phyloP scores from a whole-genome alignment of 768 basidiomycete genomes.

The Tulasnella sp. region DNA sequence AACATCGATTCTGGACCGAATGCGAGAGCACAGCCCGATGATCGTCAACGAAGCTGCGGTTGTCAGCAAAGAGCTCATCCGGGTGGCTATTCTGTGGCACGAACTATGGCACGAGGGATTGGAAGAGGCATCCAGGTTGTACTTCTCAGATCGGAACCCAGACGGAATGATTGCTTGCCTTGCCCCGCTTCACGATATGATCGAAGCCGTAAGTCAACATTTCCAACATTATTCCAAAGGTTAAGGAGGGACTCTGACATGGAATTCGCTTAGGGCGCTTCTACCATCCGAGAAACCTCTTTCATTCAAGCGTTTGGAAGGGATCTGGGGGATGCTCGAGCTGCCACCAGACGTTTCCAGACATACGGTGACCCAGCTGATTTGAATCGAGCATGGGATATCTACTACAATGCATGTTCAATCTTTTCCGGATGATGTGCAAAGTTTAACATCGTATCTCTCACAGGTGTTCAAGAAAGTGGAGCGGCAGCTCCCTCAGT shows the following conservation, averaged over 20 bases:
- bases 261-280: slow-evolving; percentile 56
- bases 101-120: slow-evolving; percentile 98
- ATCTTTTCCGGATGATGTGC: background rate
- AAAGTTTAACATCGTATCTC: background rate
- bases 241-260: background rate
- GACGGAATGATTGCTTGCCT: slow-evolving; percentile 92
- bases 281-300: slow-evolving; percentile 87
- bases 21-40: slow-evolving; percentile 78
- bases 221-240: background rate
- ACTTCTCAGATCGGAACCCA: slow-evolving; percentile 94
- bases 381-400: slow-evolving; percentile 97
- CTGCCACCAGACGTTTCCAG: slow-evolving; percentile 78
- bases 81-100: slow-evolving; percentile 97
- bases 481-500: slow-evolving; percentile 81
- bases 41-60: slow-evolving; percentile 86
- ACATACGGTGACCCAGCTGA: slow-evolving; percentile 78
- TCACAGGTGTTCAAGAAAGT: slow-evolving; percentile 87
- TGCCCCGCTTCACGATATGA: slow-evolving; percentile 84
- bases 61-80: slow-evolving; percentile 89
- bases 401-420: slow-evolving; percentile 74
- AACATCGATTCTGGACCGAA: slow-evolving; percentile 74
- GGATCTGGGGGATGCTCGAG: slow-evolving; percentile 84
- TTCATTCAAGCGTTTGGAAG: slow-evolving; percentile 90
- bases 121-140: slow-evolving; percentile 92
- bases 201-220: slow-evolving; percentile 62